Evolutionary conservation across 306 rosid genomes (phyloP), one percentile per base, ranked within the genome.

Genomic region (Cyamopsis tetragonoloba): DNA sequence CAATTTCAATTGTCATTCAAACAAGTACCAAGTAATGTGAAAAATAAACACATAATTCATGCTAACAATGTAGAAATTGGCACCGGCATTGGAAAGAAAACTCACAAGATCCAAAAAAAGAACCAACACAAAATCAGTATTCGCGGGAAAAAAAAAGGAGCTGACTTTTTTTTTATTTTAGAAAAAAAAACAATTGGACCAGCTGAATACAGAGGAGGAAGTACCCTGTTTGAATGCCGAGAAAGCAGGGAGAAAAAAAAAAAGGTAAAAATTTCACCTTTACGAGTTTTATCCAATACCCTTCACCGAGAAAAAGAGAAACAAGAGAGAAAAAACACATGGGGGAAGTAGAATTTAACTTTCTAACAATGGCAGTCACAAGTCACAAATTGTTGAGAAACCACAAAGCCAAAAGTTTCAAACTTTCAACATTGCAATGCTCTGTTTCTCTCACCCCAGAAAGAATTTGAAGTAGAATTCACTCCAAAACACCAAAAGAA

Each of bases 151-250:
- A 73, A 55, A 76, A 72, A 73, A 65, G 51, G 38, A 2, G 47
- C 74, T 66, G 63, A 57, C 70, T 35, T 37, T 23, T n/a, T 17
- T 6, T n/a, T 17, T 4, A 11, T 4, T 4, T 17, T 2, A 15
- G 31, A 49, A 49, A 38, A 38, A 46, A 47, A 59, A n/a, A 4
- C 13, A 31, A 44, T 17, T 22, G 31, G 63, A 28, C 64, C 35
- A 70, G 42, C 34, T 46, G 41, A 35, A 69, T 69, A 69, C 47
- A 26, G 62, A 14, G 53, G 13, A 42, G 49, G 61, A 24, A 37
- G 20, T 34, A 35, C 72, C 51, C 38, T 41, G 76, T 77, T 79
- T 76, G 76, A 76, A 34, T 47, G 68, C 59, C 18, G 39, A 67
- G 76, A 55, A 79, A 61, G 56, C 6, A 18, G 42, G 15, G 7